These are phyloP conservation scores for Solanum acaule DNA, from an alignment of 257 asterid species.

Conservation along the genomic window DNA sequence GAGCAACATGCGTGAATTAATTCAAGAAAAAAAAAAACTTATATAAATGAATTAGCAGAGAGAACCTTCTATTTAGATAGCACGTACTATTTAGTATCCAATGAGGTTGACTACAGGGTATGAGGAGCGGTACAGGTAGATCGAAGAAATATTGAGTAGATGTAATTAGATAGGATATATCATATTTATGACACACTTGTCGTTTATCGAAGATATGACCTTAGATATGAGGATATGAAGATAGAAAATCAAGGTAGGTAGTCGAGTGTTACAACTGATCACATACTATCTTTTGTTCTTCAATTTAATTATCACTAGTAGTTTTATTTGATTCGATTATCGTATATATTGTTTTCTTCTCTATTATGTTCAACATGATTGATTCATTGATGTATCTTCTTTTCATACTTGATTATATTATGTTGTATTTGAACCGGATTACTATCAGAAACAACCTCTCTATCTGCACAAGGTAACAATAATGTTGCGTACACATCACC, in stretches of 20 bases:
- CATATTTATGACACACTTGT: not conserved
- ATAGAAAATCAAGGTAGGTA: not conserved
- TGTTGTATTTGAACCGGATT: fast-evolving
- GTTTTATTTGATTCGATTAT: not conserved
- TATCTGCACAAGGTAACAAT: fast-evolving
- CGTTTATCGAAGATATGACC: not conserved
- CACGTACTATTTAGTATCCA: not conserved
- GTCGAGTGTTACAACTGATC: not conserved
- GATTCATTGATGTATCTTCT: not conserved
- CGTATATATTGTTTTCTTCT: not conserved
- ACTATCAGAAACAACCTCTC: not conserved
- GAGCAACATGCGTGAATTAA: not conserved
- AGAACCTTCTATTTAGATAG: not conserved
- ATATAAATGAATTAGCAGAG: not conserved
- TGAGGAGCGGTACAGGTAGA: not conserved
- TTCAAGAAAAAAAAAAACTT: not conserved
- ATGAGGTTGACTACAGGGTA: not conserved
- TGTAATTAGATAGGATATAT: not conserved
- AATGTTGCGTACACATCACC: fast-evolving
- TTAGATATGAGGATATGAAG: not conserved
- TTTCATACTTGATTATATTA: not conserved
- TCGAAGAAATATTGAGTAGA: not conserved
- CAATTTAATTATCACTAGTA: not conserved
- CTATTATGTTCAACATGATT: not conserved
- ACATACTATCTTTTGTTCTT: not conserved